Conservation (phyloP, 2,329 filamentous ascomycete genomes). For the Nemania bipapillata region DNA sequence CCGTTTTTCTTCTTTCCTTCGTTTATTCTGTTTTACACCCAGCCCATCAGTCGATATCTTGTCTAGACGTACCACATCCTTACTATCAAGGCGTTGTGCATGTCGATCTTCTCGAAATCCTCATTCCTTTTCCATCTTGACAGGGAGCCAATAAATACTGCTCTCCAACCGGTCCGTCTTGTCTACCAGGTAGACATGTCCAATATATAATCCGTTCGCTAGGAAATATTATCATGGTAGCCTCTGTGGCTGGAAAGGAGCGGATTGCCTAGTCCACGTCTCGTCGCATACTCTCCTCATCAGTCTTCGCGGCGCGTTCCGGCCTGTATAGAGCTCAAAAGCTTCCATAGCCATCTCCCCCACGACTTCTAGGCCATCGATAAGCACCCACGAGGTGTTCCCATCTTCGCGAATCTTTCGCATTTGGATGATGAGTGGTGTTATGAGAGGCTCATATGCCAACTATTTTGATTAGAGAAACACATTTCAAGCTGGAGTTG, state of each 20-base stretch:
- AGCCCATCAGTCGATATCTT: not conserved
- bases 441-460: conserved; percentile 76
- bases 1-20: no score
- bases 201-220: not conserved
- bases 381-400: conserved; percentile 72
- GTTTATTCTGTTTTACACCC: not conserved
- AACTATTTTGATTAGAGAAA: conserved; percentile 54
- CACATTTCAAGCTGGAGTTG: not conserved
- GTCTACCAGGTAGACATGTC: not conserved
- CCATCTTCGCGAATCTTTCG: conserved; percentile 61
- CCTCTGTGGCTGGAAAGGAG: conserved; percentile 50
- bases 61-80: not conserved
- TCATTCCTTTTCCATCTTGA: not conserved
- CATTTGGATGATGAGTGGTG: conserved; percentile 74
- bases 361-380: conserved; percentile 77
- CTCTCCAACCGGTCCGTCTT: not conserved
- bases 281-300: conserved; percentile 71
- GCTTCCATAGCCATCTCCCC: conserved; percentile 80
- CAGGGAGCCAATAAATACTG: not conserved
- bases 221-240: conserved; percentile 29
- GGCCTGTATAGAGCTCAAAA: conserved; percentile 79
- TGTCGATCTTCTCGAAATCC: not conserved
- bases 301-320: conserved; percentile 73
- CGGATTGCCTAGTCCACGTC: conserved; percentile 56
- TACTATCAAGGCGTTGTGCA: not conserved